Base-by-base conservation (phyloP, 306 rosid species). In the Quillaja saponaria region DNA sequence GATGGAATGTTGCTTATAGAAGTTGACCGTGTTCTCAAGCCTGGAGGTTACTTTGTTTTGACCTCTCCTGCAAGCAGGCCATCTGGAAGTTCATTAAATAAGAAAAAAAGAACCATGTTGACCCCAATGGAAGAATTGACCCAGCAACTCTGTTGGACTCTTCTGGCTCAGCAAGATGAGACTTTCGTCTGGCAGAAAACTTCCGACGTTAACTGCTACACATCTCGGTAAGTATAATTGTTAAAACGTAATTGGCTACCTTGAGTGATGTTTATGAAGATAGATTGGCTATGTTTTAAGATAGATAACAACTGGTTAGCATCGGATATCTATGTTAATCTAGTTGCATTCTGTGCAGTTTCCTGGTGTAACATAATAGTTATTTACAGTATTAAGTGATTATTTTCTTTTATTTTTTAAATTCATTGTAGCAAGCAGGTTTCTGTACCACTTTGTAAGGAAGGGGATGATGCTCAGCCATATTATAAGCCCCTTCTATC, bases 11-110 rank as follows among this genome's bases (percentile, higher is more conserved):
- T 80, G 50, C 91, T 94, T 42, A 71, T 90, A 35, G 99, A 94
- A 83, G 95, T 84, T 71, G 99, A 94, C 48, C 95, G 99, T 60
- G 79, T 94, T 71, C 97, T 94, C 61, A 94, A 84, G 75, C 96
- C 99, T 61, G 99, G 99, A 69, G 99, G 99, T 61, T 94, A 90
- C 80, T 94, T 94, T 78, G 91, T 90, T 67, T 75, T 94, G 67
- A 94, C 97, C 47, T 85, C 95, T 34, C 90, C 96, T 52, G 35
- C 89, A 60, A 79, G 79, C 80, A 86, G 71, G 75, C 72, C 77
- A 51, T 84, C 72, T 15, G 90, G 75, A 67, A 73, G 90, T 76
- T 86, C 94, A 65, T 68, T 80, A 51, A 72, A 72, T 54, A 79
- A 42, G 66, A 88, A 79, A 63, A 84, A 69, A 61, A 72, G 64